A percentile compares a stretch with the other conserved stretches of the same genome.
These are phyloP conservation scores for Plasmodium knowlesi DNA, from an alignment of 169 alveolate species.

Conservation along the genomic window DNA sequence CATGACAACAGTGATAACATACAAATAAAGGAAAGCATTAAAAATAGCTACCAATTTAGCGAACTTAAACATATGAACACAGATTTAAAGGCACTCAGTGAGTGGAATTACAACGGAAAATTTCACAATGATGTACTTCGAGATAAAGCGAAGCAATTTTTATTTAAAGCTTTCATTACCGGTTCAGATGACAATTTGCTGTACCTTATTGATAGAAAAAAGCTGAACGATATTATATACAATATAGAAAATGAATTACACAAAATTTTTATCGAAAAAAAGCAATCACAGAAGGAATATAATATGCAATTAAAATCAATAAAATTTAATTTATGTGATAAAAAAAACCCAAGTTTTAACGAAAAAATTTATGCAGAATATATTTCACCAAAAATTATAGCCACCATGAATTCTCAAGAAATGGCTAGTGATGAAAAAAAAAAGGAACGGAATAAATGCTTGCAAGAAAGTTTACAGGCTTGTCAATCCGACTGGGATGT, in stretches of 20 bases:
- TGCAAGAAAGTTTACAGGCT: conserved; percentile 89
- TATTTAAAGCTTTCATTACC: conserved; percentile 65
- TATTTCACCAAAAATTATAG: conserved; percentile 86
- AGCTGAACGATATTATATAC: conserved; percentile 81
- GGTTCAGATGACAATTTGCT: conserved; percentile 72
- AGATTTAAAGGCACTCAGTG: conserved; percentile 7
- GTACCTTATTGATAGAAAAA: conserved; percentile 74
- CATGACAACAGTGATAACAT: background rate
- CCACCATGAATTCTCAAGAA: conserved; percentile 92
- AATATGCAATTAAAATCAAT: conserved; percentile 89
- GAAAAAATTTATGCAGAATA: conserved; percentile 87
- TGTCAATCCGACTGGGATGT: conserved; percentile 96
- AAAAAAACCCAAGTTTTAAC: conserved; percentile 91
- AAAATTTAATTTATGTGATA: conserved; percentile 91
- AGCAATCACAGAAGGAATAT: conserved; percentile 82
- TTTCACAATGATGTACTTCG: conserved; percentile 58
- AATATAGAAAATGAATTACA: conserved; percentile 84
- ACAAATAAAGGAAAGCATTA: conserved; percentile 51
- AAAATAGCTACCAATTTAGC: conserved; percentile 13
- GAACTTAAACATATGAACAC: background rate
- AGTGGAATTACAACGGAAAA: conserved; percentile 68
- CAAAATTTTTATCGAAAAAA: conserved; percentile 76
- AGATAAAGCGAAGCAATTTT: conserved; percentile 79
- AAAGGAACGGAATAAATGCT: conserved; percentile 85
- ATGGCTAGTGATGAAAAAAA: conserved; percentile 94